A percentile compares a stretch with the other conserved stretches of the same genome.
phyloP scores from a whole-genome alignment of 768 basidiomycete species.

The Pilatotrama ljubarskyi region DNA sequence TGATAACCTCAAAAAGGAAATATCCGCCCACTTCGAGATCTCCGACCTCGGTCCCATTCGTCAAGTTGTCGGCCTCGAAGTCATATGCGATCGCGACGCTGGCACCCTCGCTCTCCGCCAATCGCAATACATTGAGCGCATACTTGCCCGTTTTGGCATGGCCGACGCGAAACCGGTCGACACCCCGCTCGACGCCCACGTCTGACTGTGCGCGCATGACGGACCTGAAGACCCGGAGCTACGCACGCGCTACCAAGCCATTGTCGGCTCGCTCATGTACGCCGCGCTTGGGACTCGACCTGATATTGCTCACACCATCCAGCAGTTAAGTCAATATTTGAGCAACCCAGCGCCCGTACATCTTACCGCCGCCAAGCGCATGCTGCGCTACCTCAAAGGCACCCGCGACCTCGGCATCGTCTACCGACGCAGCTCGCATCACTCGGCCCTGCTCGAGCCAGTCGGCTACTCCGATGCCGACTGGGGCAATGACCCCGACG shows the following conservation, averaged over 20 bases:
- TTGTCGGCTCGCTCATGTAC: constrained; percentile 21
- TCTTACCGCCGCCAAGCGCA: constrained; percentile 26
- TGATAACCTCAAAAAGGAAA: neutral
- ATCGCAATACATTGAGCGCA: constrained; percentile 21
- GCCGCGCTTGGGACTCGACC: constrained; percentile 20
- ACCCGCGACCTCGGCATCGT: constrained; percentile 21
- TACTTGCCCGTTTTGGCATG: constrained; percentile 28
- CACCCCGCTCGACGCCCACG: constrained; percentile 23
- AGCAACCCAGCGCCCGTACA: constrained; percentile 18
- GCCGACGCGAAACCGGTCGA: constrained; percentile 22
- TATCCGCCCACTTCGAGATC: neutral
- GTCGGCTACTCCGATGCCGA: constrained; percentile 15
- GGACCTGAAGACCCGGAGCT: constrained; percentile 8
- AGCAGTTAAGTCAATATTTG: constrained; percentile 12
- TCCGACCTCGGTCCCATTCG: neutral
- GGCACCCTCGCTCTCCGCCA: constrained; percentile 24
- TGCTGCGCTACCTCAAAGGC: constrained; percentile 31
- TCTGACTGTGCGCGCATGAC: neutral
- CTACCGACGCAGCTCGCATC: neutral
- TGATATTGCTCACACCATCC: constrained; percentile 25
- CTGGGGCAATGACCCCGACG: neutral
- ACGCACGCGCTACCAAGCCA: constrained; percentile 19
- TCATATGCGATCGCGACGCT: constrained; percentile 4
- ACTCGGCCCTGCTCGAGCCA: neutral
- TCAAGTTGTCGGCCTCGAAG: constrained; percentile 15